phyloP scores from a whole-genome alignment of 805 yeast genomes.

The Starmerella vitae region DNA sequence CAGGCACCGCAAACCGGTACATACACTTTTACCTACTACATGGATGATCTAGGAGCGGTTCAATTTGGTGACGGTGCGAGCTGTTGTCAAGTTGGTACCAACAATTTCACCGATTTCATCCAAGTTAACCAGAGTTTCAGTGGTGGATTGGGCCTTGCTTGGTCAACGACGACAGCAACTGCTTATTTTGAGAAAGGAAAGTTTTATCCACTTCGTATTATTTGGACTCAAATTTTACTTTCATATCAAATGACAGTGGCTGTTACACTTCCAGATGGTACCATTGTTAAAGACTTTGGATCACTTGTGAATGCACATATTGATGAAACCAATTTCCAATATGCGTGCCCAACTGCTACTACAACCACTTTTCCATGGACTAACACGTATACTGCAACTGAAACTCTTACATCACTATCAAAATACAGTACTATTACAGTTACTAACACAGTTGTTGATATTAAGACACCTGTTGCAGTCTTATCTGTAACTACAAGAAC shows the following conservation, averaged over 20 bases:
- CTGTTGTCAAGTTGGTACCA: not conserved
- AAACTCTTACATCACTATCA: not conserved
- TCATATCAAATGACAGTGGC: not conserved
- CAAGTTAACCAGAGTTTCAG: not conserved
- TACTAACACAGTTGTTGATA: not conserved
- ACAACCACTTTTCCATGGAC: not conserved
- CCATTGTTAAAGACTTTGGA: not conserved
- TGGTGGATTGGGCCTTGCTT: not conserved
- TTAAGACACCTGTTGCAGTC: constrained; percentile 1
- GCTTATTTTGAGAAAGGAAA: not conserved
- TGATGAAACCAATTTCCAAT: not conserved
- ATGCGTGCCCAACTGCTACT: not conserved
- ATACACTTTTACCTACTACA: not conserved
- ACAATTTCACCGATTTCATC: not conserved
- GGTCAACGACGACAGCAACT: not conserved
- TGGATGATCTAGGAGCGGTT: not conserved
- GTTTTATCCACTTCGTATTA: not conserved
- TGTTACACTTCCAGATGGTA: not conserved
- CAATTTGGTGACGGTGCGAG: constrained; percentile 1
- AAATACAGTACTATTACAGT: not conserved
- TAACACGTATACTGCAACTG: not conserved
- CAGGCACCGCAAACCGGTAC: constrained; percentile 2
- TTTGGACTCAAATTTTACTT: not conserved
- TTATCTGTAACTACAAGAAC: not conserved
- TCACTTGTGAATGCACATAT: not conserved